Conservation (phyloP, 2,329 filamentous ascomycete genomes). For the Albifimbria verrucaria region DNA sequence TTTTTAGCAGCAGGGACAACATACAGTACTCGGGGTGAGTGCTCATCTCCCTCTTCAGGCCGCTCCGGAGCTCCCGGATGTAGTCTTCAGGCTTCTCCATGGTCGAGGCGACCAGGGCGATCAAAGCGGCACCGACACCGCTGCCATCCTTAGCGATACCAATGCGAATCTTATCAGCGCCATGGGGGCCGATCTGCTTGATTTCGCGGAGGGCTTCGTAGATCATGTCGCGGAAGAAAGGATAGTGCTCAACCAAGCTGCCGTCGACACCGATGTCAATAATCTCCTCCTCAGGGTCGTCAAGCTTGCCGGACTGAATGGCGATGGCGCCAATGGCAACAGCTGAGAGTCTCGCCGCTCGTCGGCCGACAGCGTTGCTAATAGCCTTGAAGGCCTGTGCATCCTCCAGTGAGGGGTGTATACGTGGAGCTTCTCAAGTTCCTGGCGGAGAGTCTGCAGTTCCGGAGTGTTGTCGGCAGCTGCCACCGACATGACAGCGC, state of each 20-base stretch:
- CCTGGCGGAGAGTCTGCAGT: constrained; percentile 69
- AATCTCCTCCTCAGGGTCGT: constrained; percentile 62
- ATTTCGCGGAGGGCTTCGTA: constrained; percentile 76
- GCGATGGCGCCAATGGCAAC: constrained; percentile 85
- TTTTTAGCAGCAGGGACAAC: neutral
- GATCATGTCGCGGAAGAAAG: constrained; percentile 84
- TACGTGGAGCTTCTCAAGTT: constrained; percentile 74
- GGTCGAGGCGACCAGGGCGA: constrained; percentile 81
- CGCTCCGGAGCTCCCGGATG: constrained; percentile 34
- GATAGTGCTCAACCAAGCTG: constrained; percentile 92
- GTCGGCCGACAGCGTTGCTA: constrained; percentile 78
- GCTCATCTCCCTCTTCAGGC: neutral
- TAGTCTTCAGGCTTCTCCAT: constrained; percentile 52
- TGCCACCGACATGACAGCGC: constrained; percentile 81
- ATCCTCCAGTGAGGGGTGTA: constrained; percentile 77
- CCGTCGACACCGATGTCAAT: constrained; percentile 93
- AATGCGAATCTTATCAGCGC: constrained; percentile 85
- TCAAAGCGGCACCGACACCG: constrained; percentile 79
- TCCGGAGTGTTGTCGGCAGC: constrained; percentile 75
- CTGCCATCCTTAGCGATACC: constrained; percentile 97
- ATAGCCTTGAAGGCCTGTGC: constrained; percentile 84
- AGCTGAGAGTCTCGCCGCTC: constrained; percentile 82
- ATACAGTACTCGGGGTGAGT: neutral
- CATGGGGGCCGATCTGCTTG: constrained; percentile 70
- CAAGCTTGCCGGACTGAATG: constrained; percentile 72